Base-by-base conservation (phyloP, 2,329 filamentous ascomycete species). In the Dothiorella sarmentorum region DNA sequence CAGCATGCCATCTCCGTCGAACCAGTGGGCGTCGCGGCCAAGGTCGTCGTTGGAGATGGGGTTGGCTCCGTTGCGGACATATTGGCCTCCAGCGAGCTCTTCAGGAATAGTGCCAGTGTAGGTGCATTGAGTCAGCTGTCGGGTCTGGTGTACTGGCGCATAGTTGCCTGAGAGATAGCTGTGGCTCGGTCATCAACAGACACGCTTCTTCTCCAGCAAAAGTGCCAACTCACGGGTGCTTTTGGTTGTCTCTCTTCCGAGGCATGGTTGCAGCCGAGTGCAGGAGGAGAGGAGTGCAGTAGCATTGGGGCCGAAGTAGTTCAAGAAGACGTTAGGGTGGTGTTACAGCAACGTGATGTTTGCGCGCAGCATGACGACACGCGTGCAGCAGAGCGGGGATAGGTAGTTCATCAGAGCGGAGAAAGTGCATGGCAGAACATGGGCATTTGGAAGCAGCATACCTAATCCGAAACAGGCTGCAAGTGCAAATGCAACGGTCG, bases 1-100 rank as follows among this genome's bases (percentile, higher is more conserved):
- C 10, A 90, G 80, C 87, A 90, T 90, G 4, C 87, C 87, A 67
- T 90, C 86, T 29, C 87, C 87, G 64, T 90, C 87, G 61, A 90
- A 90, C 86, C 86, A 89, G 67, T 90, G 87, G 7, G 84, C 80
- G 66, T 87, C 84, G 62, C 85, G 78, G 37, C 79, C 80, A 2
- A 83, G 69, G 56, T 87, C 82, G 20, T 82, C 75, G 60, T 88
- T 85, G 26, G 79, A 79, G 7, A 87, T 75, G 5, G 87, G 86
- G 65, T 89, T 90, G 26, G 83, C 85, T 38, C 87, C 87, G 67
- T 90, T 90, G 15, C 87, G 82, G 26, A 90, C 82, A 65, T 90
- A 90, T 70, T 90, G 82, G 11, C 87, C 87, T 1, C 85, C 87
- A 7, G 79, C 78, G 38, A 90, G 77, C 61, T 89, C 86, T n/a